phyloP scores from a whole-genome alignment of 257 asterid species.

The Fraxinus anomala region DNA sequence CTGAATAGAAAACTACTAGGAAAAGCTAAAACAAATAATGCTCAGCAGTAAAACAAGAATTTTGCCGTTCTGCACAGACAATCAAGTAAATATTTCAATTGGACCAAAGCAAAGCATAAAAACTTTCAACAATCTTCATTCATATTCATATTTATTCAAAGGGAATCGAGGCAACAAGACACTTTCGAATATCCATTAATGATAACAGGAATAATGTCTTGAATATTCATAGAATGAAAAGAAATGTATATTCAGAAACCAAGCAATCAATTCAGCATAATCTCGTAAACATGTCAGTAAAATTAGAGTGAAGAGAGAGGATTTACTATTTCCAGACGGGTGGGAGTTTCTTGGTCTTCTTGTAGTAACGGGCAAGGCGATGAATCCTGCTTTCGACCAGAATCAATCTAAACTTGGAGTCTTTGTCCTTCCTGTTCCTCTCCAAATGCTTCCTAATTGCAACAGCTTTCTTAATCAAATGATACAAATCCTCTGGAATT shows the following conservation, averaged over 20 bases:
- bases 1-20: background rate
- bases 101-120: background rate
- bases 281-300: background rate
- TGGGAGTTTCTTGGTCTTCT: slow-evolving; percentile 93
- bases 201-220: background rate
- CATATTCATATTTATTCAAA: background rate
- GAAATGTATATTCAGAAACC: background rate
- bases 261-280: background rate
- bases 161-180: background rate
- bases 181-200: background rate
- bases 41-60: background rate
- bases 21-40: background rate
- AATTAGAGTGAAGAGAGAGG: background rate
- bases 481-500: slow-evolving; percentile 84
- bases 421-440: slow-evolving; percentile 90
- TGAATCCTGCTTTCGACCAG: slow-evolving; percentile 92
- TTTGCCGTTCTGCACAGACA: background rate
- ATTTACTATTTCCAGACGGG: slow-evolving; percentile 87
- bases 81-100: background rate
- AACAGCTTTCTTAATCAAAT: slow-evolving; percentile 82
- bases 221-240: background rate
- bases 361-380: slow-evolving; percentile 93
- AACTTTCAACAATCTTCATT: background rate
- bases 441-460: slow-evolving; percentile 88
- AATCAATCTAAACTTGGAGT: slow-evolving; percentile 82